Base-by-base conservation (phyloP, 495 filamentous ascomycete genomes). In the Tuber melanosporum region DNA sequence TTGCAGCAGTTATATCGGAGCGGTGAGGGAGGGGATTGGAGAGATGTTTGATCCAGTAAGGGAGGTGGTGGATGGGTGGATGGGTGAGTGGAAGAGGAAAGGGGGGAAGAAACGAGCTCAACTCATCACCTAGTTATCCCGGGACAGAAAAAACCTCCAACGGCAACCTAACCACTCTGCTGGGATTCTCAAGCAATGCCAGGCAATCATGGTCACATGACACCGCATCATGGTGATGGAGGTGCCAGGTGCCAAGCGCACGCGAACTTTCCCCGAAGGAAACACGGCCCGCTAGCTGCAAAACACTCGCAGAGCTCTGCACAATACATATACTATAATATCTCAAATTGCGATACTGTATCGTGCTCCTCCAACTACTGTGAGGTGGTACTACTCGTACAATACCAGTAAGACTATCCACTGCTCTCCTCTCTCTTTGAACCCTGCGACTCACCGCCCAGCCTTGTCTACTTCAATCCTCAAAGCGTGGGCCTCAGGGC, bases 191-290 rank as follows among this genome's bases (percentile, higher is more conserved):
- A 36, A 66, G 57, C 26, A 15, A 36, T 17, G 57, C 4, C 26
- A 66, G 57, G 57, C 57, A 66, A 32, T 17, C 57, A 66, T 17
- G 14, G 57, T 66, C 57, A 66, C 57, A 66, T 66, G 57, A 66
- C 26, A 66, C 57, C 57, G 57, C 57, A 66, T 66, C 57, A 66
- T 66, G 3, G 57, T 66, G 57, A 66, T 66, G 57, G 32, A 36
- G 26, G 26, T 8, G 8, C 6, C n/a, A 17, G 26, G 57, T 26
- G 57, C 57, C 26, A 41, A 41, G 39, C 39, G 39, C 4, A 66
- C 57, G 57, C 57, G 57, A 66, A 66, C 26, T 36, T 36, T 12
- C 57, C 36, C 57, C 57, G 26, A 26, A 6, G 12, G 49, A 57
- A 10, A 2, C 7, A n/a, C 47, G 20, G 47, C 47, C 47, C 42